Evolutionary conservation across 331 rosid species (phyloP), one percentile per base, ranked within the genome.

Genomic region (Dryas integrifolia): DNA sequence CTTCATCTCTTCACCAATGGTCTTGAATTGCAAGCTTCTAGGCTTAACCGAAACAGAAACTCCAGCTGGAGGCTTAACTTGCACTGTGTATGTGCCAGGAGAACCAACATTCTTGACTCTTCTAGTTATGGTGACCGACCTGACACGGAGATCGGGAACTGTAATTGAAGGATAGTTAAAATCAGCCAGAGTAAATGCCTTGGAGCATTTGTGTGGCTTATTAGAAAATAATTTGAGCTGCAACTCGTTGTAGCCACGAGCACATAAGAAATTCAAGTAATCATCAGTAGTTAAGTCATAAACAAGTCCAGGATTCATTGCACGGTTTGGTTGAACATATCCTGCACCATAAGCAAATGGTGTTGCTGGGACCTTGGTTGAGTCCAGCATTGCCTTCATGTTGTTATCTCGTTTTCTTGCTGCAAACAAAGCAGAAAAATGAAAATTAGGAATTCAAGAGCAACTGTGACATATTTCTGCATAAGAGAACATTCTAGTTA

Each of bases 281-380:
- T 79, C 82, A 44, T 67, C 66, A 0, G 50, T 49, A 15, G 65
- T 59, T 52, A 51, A 8, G 51, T 79, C 82, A 52, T 79, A 79
- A 41, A 73, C 75, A 67, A 79, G 82, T 44, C 82, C 82, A 0
- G 82, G 79, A 38, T 79, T 39, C 55, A 73, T 63, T 0, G 86
- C 89, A 5, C 67, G 81, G 66, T 84, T 82, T 47, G 90, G 87
- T 24, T 84, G 67, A n/a, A 88, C 73, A 48, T 86, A 90, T 11
- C 93, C 93, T 3, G 87, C 78, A 3, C 93, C 90, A 69, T 86
- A 86, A 8, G 76, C 84, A 69, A 84, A 81, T 70, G 93, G 87
- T 15, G 85, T 88, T 14, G 86, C 88, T 44, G 56, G 67, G 47
- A 26, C 53, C 70, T 10, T 57, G 30, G 69, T 16, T 13, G 82